These are phyloP conservation scores for Ceratobasidium sp. DNA, from an alignment of 1,284 basidiomycete species.

Conservation along the genomic window DNA sequence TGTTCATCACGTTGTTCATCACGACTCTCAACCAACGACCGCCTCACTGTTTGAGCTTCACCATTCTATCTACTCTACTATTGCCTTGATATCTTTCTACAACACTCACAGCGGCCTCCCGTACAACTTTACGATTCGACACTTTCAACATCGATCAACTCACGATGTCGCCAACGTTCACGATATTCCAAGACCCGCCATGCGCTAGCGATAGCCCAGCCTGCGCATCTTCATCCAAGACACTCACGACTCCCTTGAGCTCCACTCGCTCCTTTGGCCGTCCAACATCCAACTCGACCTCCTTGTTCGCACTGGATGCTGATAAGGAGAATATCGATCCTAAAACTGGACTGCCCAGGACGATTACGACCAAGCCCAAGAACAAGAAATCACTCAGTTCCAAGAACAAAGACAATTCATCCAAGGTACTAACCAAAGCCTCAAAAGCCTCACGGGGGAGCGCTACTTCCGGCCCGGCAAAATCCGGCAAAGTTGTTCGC, in stretches of 20 bases:
- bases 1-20: constrained; percentile 33
- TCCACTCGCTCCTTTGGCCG: constrained; percentile 23
- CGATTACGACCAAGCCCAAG: constrained; percentile 24
- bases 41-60: constrained; percentile 27
- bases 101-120: background rate
- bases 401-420: constrained; percentile 40
- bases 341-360: constrained; percentile 29
- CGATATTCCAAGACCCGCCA: constrained; percentile 35
- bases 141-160: background rate
- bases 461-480: constrained; percentile 14
- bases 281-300: constrained; percentile 22
- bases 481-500: constrained; percentile 19
- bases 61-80: constrained; percentile 4
- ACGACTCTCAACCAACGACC: constrained; percentile 28
- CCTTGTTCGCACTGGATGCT: constrained; percentile 27
- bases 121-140: background rate
- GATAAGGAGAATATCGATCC: constrained; percentile 41
- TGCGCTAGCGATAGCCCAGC: background rate
- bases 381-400: constrained; percentile 30
- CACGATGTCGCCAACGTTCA: constrained; percentile 35
- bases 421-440: constrained; percentile 20
- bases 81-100: constrained; percentile 1
- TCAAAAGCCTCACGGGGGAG: constrained; percentile 33
- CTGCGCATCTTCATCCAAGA: constrained; percentile 6
- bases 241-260: constrained; percentile 9